Evolutionary conservation across 306 rosid species (phyloP).

Genomic region (Vicia villosa): DNA sequence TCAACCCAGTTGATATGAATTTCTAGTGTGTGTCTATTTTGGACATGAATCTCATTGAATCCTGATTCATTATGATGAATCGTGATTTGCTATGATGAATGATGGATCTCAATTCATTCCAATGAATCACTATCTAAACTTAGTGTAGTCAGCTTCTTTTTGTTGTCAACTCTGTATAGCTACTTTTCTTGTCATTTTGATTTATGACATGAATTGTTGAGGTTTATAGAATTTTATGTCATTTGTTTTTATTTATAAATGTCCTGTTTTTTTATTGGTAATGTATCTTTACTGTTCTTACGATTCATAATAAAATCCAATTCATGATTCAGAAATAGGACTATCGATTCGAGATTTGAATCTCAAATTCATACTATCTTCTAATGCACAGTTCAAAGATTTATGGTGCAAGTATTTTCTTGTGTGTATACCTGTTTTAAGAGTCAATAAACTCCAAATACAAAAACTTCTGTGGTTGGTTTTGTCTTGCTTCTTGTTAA

Average conservation of each 20-base stretch:
- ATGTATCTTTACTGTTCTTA: background rate
- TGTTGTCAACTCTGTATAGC: background rate
- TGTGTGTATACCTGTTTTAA: background rate
- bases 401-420: too few relatives aligned
- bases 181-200: background rate
- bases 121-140: background rate
- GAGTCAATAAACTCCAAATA: background rate
- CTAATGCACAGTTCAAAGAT: too few relatives aligned
- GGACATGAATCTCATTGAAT: background rate
- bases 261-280: background rate
- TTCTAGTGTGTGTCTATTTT: background rate
- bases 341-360: background rate
- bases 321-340: background rate
- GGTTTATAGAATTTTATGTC: background rate
- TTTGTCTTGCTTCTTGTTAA: conserved; percentile 10
- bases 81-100: background rate
- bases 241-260: background rate
- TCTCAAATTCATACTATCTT: background rate
- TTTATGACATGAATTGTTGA: background rate
- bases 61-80: background rate
- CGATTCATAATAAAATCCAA: background rate
- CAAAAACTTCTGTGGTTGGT: background rate
- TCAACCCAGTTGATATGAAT: background rate
- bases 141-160: background rate
- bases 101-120: background rate